Evolutionary conservation across 805 yeast genomes (phyloP).

Genomic region (Cyberlindnera saturnus): DNA sequence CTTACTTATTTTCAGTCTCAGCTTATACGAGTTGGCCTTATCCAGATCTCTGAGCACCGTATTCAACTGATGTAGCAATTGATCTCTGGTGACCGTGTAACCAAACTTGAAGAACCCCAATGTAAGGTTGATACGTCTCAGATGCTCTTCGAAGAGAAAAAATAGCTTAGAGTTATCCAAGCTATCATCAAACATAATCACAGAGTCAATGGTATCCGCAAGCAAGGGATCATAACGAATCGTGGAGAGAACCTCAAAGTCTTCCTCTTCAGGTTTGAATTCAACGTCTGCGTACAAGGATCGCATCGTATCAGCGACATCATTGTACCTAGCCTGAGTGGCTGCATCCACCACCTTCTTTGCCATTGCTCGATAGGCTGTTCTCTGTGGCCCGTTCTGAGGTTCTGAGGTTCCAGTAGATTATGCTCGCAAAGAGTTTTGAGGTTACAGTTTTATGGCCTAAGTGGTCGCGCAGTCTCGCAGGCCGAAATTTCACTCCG

Average conservation of each 20-base stretch:
- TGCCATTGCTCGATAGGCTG: neutral
- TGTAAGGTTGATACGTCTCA: conserved; percentile 49
- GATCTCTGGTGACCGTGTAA: conserved; percentile 34
- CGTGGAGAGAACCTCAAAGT: conserved; percentile 60
- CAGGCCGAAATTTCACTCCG: no score
- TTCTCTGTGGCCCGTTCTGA: neutral
- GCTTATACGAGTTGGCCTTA: conserved; percentile 34
- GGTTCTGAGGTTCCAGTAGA: no score
- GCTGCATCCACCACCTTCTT: conserved; percentile 4
- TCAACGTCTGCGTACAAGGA: conserved; percentile 6
- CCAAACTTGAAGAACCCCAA: conserved; percentile 48
- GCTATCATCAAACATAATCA: conserved; percentile 7
- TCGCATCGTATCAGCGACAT: conserved; percentile 2
- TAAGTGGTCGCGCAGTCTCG: no score
- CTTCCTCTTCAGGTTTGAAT: conserved; percentile 13
- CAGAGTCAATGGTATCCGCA: conserved; percentile 11
- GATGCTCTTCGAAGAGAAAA: conserved; percentile 61
- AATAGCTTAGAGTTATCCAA: conserved; percentile 30
- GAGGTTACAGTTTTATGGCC: no score
- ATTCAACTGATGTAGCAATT: conserved; percentile 37
- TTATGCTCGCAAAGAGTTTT: no score
- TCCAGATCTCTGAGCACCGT: conserved; percentile 28
- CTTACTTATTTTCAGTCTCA: conserved; percentile 39
- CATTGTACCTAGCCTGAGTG: conserved; percentile 5
- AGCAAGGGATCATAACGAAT: conserved; percentile 70